Percentiles rank a stretch among this genome's conserved stretches.
Conservation (phyloP, 2,329 filamentous ascomycete genomes). For the Sporothrix protearum region DNA sequence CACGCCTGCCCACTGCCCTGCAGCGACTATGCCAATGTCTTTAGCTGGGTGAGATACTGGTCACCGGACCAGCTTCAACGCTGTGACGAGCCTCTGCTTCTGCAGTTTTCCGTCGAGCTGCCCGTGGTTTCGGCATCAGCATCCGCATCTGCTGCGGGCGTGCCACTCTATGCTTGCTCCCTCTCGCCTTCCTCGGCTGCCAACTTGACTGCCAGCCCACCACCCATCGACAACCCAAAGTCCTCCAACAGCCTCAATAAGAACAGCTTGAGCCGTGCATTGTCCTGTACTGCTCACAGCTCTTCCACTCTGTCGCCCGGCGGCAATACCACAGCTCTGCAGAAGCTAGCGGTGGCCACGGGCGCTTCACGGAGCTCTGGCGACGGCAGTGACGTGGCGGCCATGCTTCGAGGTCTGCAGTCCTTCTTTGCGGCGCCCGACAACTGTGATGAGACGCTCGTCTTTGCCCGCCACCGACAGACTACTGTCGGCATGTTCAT, state of each 20-base stretch:
- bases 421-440: not conserved
- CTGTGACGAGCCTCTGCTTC: not conserved
- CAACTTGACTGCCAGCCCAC: not conserved
- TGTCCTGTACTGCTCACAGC: not conserved
- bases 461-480: not conserved
- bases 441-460: not conserved
- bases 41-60: slow-evolving; percentile 10
- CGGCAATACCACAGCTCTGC: slow-evolving; percentile 7
- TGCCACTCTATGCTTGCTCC: slow-evolving; percentile 1
- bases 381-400: not conserved
- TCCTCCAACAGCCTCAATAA: not conserved
- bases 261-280: not conserved
- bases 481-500: not conserved
- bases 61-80: not conserved
- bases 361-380: not conserved
- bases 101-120: slow-evolving; percentile 2
- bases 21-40: slow-evolving; percentile 14
- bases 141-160: not conserved
- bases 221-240: slow-evolving; percentile 1
- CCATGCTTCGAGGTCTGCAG: not conserved
- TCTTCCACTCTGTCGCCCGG: not conserved
- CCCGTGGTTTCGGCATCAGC: not conserved
- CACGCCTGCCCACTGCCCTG: not conserved
- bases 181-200: not conserved
- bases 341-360: slow-evolving; percentile 4